These are phyloP conservation scores for Termitomyces sp. DNA, from an alignment of 768 basidiomycete species.

Conservation along the genomic window DNA sequence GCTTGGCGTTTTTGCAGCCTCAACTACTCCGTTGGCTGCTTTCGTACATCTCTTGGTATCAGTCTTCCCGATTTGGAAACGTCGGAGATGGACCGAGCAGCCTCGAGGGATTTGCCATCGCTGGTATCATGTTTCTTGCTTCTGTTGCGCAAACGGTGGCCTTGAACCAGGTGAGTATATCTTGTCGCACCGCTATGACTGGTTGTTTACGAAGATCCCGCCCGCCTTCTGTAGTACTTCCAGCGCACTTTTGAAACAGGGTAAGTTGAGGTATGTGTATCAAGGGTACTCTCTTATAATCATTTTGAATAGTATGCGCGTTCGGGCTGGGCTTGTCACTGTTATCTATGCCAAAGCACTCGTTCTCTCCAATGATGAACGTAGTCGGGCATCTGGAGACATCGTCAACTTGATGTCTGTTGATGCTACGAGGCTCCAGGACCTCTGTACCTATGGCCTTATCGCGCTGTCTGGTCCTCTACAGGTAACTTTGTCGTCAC, in stretches of 20 bases:
- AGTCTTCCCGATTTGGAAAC: conserved; percentile 38
- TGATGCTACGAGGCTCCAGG: conserved; percentile 74
- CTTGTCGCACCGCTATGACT: no score
- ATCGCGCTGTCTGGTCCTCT: conserved; percentile 85
- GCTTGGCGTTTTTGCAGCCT: conserved; percentile 81
- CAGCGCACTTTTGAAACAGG: conserved; percentile 77
- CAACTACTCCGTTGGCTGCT: conserved; percentile 79
- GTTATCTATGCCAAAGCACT: conserved; percentile 86
- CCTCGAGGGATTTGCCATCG: conserved; percentile 73
- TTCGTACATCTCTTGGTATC: conserved; percentile 78
- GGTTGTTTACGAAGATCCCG: background rate
- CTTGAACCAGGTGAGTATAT: conserved; percentile 63
- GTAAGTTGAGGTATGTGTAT: conserved; percentile 18
- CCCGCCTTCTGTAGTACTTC: conserved; percentile 60
- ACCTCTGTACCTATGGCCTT: conserved; percentile 78
- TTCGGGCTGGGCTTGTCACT: conserved; percentile 84
- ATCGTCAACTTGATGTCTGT: conserved; percentile 95
- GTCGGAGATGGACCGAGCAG: conserved; percentile 26
- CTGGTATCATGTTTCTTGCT: conserved; percentile 73
- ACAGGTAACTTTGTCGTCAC: conserved; percentile 57
- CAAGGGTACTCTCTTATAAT: background rate
- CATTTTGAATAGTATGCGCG: conserved; percentile 63
- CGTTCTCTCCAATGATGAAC: conserved; percentile 82
- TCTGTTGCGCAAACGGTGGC: conserved; percentile 77
- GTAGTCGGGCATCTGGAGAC: conserved; percentile 79